Evolutionary conservation across 2,329 filamentous ascomycete genomes (phyloP).

Genomic region (Parafenestella ontariensis): DNA sequence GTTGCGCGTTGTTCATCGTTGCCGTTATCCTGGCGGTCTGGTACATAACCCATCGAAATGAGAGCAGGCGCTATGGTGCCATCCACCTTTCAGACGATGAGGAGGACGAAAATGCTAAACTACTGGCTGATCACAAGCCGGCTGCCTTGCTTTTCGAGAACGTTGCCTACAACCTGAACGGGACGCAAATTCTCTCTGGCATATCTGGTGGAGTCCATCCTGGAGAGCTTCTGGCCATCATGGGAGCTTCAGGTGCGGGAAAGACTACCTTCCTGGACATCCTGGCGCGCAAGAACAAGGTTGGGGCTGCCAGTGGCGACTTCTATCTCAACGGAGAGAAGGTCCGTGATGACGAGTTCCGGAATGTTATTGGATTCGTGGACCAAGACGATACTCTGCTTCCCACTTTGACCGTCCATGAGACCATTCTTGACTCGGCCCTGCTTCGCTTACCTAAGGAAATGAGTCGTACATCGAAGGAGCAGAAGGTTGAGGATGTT

Average conservation of each 20-base stretch:
- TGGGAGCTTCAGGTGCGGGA: slow-evolving; percentile 96
- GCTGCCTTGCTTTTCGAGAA: slow-evolving; percentile 88
- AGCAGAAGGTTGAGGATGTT: slow-evolving; percentile 89
- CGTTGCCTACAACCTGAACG: slow-evolving; percentile 84
- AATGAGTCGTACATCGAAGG: slow-evolving; percentile 87
- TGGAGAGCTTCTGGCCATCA: slow-evolving; percentile 95
- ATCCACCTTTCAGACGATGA: slow-evolving; percentile 85
- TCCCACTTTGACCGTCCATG: slow-evolving; percentile 93
- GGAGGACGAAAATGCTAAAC: slow-evolving; percentile 80
- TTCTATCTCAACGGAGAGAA: slow-evolving; percentile 96
- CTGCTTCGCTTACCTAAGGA: slow-evolving; percentile 88
- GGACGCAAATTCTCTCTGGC: slow-evolving; percentile 80
- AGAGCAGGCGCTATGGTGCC: slow-evolving; percentile 67
- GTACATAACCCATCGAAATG: slow-evolving; percentile 82
- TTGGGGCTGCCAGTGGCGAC: slow-evolving; percentile 76
- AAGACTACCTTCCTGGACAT: slow-evolving; percentile 98
- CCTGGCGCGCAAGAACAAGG: slow-evolving; percentile 94
- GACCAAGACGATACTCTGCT: slow-evolving; percentile 98
- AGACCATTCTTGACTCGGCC: slow-evolving; percentile 95
- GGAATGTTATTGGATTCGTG: slow-evolving; percentile 92
- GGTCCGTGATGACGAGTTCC: slow-evolving; percentile 82
- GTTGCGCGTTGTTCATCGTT: slow-evolving; percentile 85
- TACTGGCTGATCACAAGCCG: slow-evolving; percentile 91
- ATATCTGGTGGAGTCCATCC: slow-evolving; percentile 89
- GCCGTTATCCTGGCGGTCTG: slow-evolving; percentile 82